Percentiles rank a stretch among this genome's conserved stretches.
phyloP scores from a whole-genome alignment of 805 yeast genomes.

The Lipomyces sp. region DNA sequence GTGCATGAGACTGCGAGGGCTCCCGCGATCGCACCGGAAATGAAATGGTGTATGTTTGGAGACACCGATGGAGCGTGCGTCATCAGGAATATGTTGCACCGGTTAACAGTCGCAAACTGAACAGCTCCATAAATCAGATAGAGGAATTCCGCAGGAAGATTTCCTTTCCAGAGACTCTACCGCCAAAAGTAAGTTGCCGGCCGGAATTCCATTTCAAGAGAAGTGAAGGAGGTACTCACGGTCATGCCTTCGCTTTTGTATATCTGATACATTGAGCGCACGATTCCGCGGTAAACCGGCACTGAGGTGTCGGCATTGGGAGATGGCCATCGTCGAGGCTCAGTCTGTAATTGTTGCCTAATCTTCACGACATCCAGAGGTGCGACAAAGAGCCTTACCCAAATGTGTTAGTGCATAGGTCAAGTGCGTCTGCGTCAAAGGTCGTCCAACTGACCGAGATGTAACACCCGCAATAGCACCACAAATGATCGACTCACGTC shows the following conservation, averaged over 20 bases:
- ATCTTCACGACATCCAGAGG: constrained; percentile 80
- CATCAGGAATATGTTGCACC: constrained; percentile 48
- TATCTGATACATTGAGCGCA: constrained; percentile 43
- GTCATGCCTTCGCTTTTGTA: constrained; percentile 60
- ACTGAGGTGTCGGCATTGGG: not conserved
- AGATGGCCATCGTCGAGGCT: not conserved
- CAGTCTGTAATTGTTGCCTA: constrained; percentile 59
- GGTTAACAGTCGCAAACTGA: constrained; percentile 73
- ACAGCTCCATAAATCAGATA: constrained; percentile 80
- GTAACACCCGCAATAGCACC: constrained; percentile 70
- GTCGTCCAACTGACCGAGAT: constrained; percentile 47
- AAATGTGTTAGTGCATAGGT: constrained; percentile 13
- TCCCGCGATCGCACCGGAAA: constrained; percentile 80
- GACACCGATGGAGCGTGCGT: constrained; percentile 25
- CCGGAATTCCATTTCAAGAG: not conserved
- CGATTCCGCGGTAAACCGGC: constrained; percentile 17
- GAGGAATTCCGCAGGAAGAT: constrained; percentile 84
- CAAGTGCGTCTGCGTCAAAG: no score
- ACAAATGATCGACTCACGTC: constrained; percentile 56
- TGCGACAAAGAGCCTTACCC: constrained; percentile 56
- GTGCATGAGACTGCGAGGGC: constrained; percentile 65
- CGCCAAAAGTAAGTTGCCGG: not conserved
- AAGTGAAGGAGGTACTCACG: constrained; percentile 7
- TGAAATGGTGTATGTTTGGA: constrained; percentile 43
- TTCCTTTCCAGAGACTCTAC: constrained; percentile 78